Evolutionary conservation across 2,329 filamentous ascomycete genomes (phyloP).

Genomic region (Talaromyces marneffei): DNA sequence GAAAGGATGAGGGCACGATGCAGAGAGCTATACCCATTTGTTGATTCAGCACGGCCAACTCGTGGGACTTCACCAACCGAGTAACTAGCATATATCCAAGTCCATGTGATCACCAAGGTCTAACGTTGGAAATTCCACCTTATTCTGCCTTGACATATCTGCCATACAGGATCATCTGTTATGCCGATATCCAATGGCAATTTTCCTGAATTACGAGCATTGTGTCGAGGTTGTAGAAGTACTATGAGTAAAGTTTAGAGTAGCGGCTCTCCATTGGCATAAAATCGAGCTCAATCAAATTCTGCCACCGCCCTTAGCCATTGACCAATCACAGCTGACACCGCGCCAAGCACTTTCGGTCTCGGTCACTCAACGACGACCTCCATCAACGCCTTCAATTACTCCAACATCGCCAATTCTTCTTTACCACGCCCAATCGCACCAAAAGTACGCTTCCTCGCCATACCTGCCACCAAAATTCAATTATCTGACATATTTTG

Average conservation of each 20-base stretch:
- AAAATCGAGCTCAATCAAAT: neutral
- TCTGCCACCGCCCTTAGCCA: neutral
- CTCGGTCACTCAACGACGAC: neutral
- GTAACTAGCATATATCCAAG: too few relatives aligned
- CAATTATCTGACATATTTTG: neutral
- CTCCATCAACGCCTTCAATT: neutral
- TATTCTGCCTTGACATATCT: too few relatives aligned
- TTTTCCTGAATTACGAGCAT: neutral
- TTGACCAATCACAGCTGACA: neutral
- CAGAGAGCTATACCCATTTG: neutral
- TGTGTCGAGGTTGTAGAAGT: neutral
- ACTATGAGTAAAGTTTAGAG: neutral
- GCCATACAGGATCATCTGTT: too few relatives aligned
- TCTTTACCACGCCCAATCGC: neutral
- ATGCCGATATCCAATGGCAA: neutral
- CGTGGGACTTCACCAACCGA: too few relatives aligned
- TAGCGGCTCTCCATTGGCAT: neutral
- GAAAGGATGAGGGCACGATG: neutral
- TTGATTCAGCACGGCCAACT: neutral
- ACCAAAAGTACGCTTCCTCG: neutral
- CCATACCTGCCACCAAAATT: neutral
- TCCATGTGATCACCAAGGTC: too few relatives aligned
- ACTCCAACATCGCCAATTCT: constrained; percentile 3
- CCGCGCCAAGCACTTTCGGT: neutral
- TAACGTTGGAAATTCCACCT: too few relatives aligned